Conservation (phyloP, 2,329 filamentous ascomycete genomes). For the Hysterium pulicare region DNA sequence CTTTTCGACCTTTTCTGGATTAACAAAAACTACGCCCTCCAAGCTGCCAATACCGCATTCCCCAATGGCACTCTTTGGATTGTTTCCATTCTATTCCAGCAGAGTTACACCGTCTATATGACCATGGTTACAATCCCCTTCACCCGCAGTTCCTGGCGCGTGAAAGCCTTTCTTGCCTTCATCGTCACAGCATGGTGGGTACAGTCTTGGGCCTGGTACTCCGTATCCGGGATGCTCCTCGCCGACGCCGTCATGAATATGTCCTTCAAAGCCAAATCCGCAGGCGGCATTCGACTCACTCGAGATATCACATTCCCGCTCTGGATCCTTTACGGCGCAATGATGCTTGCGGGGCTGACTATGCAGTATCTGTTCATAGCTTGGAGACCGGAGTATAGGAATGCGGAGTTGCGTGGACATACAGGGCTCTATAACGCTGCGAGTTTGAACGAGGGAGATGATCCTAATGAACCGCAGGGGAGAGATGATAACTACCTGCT, state of each 20-base stretch:
- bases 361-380: slow-evolving; percentile 46
- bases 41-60: slow-evolving; percentile 43
- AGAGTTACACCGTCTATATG: slow-evolving; percentile 49
- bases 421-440: slow-evolving; percentile 41
- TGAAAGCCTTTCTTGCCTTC: slow-evolving; percentile 39
- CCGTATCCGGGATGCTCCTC: slow-evolving; percentile 48
- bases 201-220: slow-evolving; percentile 48
- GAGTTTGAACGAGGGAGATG: slow-evolving; percentile 34
- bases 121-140: slow-evolving; percentile 47
- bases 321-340: slow-evolving; percentile 32
- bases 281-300: slow-evolving; percentile 13
- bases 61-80: slow-evolving; percentile 48
- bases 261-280: slow-evolving; percentile 30
- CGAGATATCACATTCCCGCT: slow-evolving; percentile 14
- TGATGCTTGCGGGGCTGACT: slow-evolving; percentile 33
- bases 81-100: slow-evolving; percentile 44
- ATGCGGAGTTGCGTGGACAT: slow-evolving; percentile 40
- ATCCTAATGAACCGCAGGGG: slow-evolving; percentile 34
- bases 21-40: slow-evolving; percentile 34
- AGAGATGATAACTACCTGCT: slow-evolving; percentile 45
- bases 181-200: slow-evolving; percentile 47
- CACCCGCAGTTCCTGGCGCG: slow-evolving; percentile 41
- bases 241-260: slow-evolving; percentile 43
- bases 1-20: slow-evolving; percentile 49
- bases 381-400: slow-evolving; percentile 33